Base-by-base conservation (phyloP, 164 flowering plant genomes). In the Magnolia sinica region DNA sequence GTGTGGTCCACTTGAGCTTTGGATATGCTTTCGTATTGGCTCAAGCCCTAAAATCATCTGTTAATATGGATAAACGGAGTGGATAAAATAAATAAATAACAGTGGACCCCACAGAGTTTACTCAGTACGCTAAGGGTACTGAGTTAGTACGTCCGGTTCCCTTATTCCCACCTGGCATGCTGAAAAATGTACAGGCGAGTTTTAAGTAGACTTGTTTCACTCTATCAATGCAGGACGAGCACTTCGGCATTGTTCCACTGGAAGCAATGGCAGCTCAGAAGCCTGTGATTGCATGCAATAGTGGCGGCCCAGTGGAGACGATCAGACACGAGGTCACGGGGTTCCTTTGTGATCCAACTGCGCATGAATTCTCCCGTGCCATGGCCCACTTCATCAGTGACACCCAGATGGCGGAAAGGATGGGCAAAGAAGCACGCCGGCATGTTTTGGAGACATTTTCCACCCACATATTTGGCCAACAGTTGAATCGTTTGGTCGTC, bases 181-280 rank as follows among this genome's bases (percentile, higher is more conserved):
- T 9, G 61, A 55, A 55, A 55, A 11, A 37, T 4, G 45, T 5
- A 37, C 45, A n/a, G 27, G 71, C 16, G 29, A 64, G 45, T 37
- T 11, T 68, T 10, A 68, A 68, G 19, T 31, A 24, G 49, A 8
- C 71, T 24, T 24, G 14, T 31, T 66, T 23, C 14, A 68, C 50
- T 37, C 31, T 19, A 70, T 29, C 27, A n/a, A 37, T 85, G 79
- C 72, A 96, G 99, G 97, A 91, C 84, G 99, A 94, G 78, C 97
- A 96, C 79, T 96, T 94, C 68, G 98, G 98, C 64, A 92, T 96
- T 74, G 97, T 96, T 77, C 99, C 99, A 10, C 76, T 96, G 84
- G 99, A 92, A 82, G 96, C 98, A 76, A 96, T 96, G 98, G 98
- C 99, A 67, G 96, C 99, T 45, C 73, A 87, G 74, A 96, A 94